Conservation (phyloP, 1,284 basidiomycete genomes). For the Moesziomyces globuligerus region DNA sequence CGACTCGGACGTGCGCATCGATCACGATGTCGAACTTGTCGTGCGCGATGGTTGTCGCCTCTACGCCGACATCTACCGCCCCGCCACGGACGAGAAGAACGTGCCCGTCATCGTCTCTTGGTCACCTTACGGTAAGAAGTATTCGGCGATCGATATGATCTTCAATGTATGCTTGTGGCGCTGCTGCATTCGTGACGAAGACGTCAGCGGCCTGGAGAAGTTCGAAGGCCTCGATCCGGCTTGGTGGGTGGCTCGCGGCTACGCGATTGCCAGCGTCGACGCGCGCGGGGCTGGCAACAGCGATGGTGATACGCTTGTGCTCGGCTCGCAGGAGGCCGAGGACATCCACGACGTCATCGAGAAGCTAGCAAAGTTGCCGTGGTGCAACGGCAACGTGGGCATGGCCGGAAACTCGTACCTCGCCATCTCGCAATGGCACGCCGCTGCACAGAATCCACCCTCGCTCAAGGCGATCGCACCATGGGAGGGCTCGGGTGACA, state of each 20-base stretch:
- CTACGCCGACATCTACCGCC: constrained; percentile 58
- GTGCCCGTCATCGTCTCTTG: constrained; percentile 54
- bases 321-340: constrained; percentile 28
- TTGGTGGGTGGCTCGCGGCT: constrained; percentile 53
- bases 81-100: constrained; percentile 30
- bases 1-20: constrained; percentile 41
- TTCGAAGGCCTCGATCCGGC: constrained; percentile 64
- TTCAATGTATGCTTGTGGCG: constrained; percentile 15
- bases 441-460: constrained; percentile 53
- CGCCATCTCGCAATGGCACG: constrained; percentile 53
- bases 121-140: constrained; percentile 57
- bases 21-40: constrained; percentile 47
- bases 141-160: constrained; percentile 25
- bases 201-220: constrained; percentile 52
- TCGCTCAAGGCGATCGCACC: constrained; percentile 60
- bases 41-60: constrained; percentile 58
- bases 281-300: constrained; percentile 48
- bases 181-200: constrained; percentile 34
- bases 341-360: constrained; percentile 54
- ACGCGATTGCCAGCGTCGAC: constrained; percentile 58
- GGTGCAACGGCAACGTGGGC: constrained; percentile 49
- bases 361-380: constrained; percentile 31
- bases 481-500: constrained; percentile 53
- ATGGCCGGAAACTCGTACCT: constrained; percentile 57
- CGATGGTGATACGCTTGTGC: constrained; percentile 34